Conservation (phyloP, 345 rosid species). For the Salix brachista region DNA sequence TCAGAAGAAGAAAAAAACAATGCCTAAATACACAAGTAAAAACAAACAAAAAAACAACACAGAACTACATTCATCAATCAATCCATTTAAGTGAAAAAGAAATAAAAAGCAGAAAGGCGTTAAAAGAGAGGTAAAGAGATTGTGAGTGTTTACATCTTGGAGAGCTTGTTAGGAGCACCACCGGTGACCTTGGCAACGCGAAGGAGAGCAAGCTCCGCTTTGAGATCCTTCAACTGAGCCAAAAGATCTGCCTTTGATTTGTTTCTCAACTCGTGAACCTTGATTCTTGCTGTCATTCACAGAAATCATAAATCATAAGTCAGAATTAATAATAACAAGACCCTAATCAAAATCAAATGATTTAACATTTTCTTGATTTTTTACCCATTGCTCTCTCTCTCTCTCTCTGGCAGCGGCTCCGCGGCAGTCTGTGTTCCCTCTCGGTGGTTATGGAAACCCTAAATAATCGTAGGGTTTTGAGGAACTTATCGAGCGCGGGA, state of each 20-base stretch:
- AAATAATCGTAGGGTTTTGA: background rate
- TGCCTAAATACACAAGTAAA: background rate
- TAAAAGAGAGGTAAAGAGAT: background rate
- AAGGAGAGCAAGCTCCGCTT: conserved; percentile 61
- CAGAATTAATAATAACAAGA: background rate
- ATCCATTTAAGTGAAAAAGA: background rate
- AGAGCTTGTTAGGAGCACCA: conserved; percentile 68
- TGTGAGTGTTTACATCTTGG: conserved; percentile 44
- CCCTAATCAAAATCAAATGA: background rate
- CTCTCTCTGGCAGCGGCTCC: background rate
- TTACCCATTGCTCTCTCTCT: conserved; percentile 12
- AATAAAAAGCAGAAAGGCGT: background rate
- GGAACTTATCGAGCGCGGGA: background rate
- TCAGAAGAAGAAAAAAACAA: background rate
- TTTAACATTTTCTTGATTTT: too few relatives aligned
- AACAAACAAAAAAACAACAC: background rate
- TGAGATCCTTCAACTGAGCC: conserved; percentile 60
- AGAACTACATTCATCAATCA: background rate
- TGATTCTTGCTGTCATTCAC: conserved; percentile 52
- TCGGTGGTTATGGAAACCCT: background rate
- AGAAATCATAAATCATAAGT: background rate
- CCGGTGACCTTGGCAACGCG: conserved; percentile 76
- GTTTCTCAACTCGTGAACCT: conserved; percentile 65
- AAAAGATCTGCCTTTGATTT: conserved; percentile 49
- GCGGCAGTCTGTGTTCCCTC: background rate